A percentile compares a stretch with the other conserved stretches of the same genome.
Evolutionary conservation across 2,329 filamentous ascomycete genomes (phyloP).

Genomic region (Pseudofabraea citricarpa): DNA sequence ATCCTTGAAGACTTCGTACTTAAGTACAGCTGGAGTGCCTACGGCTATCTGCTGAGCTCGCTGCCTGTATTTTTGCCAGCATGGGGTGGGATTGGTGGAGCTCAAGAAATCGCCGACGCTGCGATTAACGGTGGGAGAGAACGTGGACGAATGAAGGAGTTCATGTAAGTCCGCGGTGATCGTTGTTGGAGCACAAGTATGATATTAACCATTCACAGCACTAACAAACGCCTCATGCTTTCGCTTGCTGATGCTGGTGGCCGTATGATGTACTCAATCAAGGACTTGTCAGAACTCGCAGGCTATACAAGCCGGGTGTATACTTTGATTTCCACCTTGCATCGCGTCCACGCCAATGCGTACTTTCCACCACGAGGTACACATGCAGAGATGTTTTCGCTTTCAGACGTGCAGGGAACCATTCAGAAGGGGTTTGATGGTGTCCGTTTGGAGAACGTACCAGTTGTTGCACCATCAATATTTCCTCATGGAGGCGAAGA

Average conservation of each 20-base stretch:
- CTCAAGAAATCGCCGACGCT: slow-evolving; percentile 56
- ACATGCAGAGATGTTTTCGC: slow-evolving; percentile 76
- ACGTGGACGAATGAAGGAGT: slow-evolving; percentile 90
- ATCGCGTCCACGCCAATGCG: slow-evolving; percentile 85
- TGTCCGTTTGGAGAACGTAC: slow-evolving; percentile 87
- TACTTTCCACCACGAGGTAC: slow-evolving; percentile 67
- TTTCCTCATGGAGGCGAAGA: slow-evolving; percentile 91
- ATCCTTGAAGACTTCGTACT: slow-evolving; percentile 98
- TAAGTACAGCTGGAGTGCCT: slow-evolving; percentile 98
- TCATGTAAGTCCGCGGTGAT: slow-evolving; percentile 49
- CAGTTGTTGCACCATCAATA: slow-evolving; percentile 81
- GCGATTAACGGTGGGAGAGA: slow-evolving; percentile 57
- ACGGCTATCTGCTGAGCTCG: slow-evolving; percentile 90
- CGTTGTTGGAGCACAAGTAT: not conserved
- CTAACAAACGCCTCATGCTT: slow-evolving; percentile 97
- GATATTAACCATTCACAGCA: slow-evolving; percentile 40
- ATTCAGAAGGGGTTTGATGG: slow-evolving; percentile 94
- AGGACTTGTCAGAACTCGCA: slow-evolving; percentile 91
- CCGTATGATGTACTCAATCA: slow-evolving; percentile 99
- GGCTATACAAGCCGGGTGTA: slow-evolving; percentile 96
- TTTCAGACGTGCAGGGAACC: slow-evolving; percentile 89
- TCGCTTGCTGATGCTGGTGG: slow-evolving; percentile 94
- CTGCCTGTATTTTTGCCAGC: slow-evolving; percentile 91
- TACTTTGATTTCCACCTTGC: slow-evolving; percentile 88
- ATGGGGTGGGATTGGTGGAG: slow-evolving; percentile 81